Evolutionary conservation across 2,329 filamentous ascomycete species (phyloP), one percentile per base, ranked within the genome.

Genomic region (Scytalidium lignicola): DNA sequence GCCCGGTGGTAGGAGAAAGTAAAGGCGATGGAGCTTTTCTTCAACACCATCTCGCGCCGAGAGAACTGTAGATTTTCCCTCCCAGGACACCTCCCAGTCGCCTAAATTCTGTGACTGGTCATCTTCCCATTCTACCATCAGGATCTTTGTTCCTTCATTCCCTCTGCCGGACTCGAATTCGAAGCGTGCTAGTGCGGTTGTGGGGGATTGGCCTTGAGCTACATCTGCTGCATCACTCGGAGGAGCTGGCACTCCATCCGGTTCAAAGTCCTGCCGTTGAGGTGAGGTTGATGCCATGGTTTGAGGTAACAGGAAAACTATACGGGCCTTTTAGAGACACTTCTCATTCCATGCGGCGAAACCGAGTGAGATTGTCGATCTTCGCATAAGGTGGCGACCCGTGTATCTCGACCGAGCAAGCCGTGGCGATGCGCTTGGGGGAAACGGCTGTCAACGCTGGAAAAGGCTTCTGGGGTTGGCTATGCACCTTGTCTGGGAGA

Each of bases 121-220:
- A 65, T 85, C 80, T 64, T 88, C 83, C 90, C 90, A 96, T 67
- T 96, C 90, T 37, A 95, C 85, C 89, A 96, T 93, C 59, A 96
- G 73, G 55, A 96, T 85, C 72, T 95, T 96, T 54, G 89, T 95
- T 39, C 90, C 90, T 56, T 91, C 86, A 60, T 89, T 88, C 44
- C 82, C 86, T 65, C 79, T 80, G 29, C 83, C 85, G 0, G 80
- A 75, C 68, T 91, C 86, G 64, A 95, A 95, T 66, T 96, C 90
- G 68, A 95, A 96, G 51, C 90, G 84, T 42, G 89, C 86, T 42
- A 90, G 74, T n/a, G 85, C 85, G 49, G 77, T 79, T 43, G 73
- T 72, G 3, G 74, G 68, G 51, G 72, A 70, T 60, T 76, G 67
- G n/a, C 67, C 66, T 3, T 72, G 69, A 21, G 71, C 70, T 49